These are phyloP conservation scores for Trypanosoma congolense DNA, from an alignment of 208 protist species.

Conservation along the genomic window DNA sequence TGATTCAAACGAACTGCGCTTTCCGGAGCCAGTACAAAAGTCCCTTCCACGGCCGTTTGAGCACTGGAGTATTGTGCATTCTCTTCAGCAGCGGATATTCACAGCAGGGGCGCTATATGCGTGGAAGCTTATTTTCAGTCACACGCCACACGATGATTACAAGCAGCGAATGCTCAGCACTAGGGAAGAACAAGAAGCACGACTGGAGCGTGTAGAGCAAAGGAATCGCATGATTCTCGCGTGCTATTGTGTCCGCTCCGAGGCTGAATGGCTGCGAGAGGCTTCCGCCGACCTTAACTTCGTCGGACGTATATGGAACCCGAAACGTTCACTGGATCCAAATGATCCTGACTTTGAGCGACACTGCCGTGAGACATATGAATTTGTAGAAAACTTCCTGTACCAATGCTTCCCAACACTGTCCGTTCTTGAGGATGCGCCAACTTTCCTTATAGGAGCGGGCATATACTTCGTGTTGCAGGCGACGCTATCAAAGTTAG, in stretches of 20 bases:
- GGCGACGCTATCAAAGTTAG: conserved; percentile 32
- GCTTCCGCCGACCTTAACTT: conserved; percentile 78
- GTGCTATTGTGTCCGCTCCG: conserved; percentile 74
- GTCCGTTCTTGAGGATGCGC: conserved; percentile 55
- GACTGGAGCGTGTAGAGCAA: conserved; percentile 75
- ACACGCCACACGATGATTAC: conserved; percentile 85
- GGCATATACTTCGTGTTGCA: conserved; percentile 77
- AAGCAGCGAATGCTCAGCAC: conserved; percentile 78
- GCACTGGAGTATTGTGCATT: conserved; percentile 65
- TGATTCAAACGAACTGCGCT: conserved; percentile 53
- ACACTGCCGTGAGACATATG: conserved; percentile 74
- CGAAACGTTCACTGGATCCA: conserved; percentile 56
- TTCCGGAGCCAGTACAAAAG: conserved; percentile 42
- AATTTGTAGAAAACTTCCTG: conserved; percentile 87
- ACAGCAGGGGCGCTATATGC: conserved; percentile 77
- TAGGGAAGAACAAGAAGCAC: conserved; percentile 50
- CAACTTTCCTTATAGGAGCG: conserved; percentile 68
- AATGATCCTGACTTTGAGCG: conserved; percentile 74
- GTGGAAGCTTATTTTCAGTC: conserved; percentile 90
- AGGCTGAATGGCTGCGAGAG: conserved; percentile 84
- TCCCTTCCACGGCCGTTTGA: conserved; percentile 69
- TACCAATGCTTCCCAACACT: conserved; percentile 87
- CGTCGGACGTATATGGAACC: conserved; percentile 74
- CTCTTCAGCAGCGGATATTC: conserved; percentile 57
- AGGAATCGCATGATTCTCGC: conserved; percentile 88